Evolutionary conservation across 2,329 filamentous ascomycete genomes (phyloP), one percentile per base, ranked within the genome.

Genomic region (Colletotrichum sp.): DNA sequence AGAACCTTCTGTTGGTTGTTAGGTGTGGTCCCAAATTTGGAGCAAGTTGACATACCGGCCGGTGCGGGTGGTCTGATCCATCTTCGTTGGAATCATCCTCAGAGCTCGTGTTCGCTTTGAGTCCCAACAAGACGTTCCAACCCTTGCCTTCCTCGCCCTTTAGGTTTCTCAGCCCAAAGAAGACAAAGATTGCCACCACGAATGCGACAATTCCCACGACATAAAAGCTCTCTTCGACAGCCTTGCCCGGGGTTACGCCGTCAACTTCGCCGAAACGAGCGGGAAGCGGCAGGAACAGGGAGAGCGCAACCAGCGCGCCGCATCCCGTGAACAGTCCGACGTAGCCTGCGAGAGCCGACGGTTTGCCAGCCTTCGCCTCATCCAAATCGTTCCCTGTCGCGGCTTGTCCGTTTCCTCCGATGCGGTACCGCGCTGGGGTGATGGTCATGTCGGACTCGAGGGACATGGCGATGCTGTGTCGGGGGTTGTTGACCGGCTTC

Each of bases 241-340:
- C 95, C 78, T 94, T 86, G 2, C 91, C 92, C 24, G 94, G 92
- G 1, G 93, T 94, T 12, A 94, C 88, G n/a, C 94, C 95, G 55
- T 92, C 88, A 32, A 92, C 88, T 80, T 93, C 91, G 30, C 89
- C 89, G 81, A 98, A 97, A 38, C 90, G 90, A 3, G 95, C 94
- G 0, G 97, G 97, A 21, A 99, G 89, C 7, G 96, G 97, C 16
- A 99, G 89, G 81, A 99, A 98, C 38, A 97, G 81, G 0, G 88
- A 85, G 34, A 99, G 87, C 13, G 97, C 96, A 6, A 99, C 89
- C 7, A 99, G 89, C 16, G 97, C 97, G 75, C 97, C 97, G 80
- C 95, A 95, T 28, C 97, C 97, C 9, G 97, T 98, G 82, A 97
- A 98, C 74, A 98, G 88, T 6, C 97, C 97, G 7, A 99, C 97